Conservation (phyloP, 2,329 filamentous ascomycete genomes). For the Colletotrichum tamarilloi region DNA sequence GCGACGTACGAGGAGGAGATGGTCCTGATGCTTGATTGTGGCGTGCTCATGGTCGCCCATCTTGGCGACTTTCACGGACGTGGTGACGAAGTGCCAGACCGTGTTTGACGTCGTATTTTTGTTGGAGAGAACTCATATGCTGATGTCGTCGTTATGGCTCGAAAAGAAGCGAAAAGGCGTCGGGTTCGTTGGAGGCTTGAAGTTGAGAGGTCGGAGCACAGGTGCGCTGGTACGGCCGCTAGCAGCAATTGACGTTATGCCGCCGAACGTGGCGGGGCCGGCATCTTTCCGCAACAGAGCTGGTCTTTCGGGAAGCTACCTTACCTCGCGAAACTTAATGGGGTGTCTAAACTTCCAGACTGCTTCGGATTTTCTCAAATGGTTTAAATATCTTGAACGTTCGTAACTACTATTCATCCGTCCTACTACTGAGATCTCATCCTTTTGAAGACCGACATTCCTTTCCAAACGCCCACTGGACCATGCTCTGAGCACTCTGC, state of each 20-base stretch:
- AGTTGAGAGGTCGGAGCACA: slow-evolving; percentile 25
- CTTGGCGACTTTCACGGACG: slow-evolving; percentile 33
- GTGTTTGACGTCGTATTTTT: neutral
- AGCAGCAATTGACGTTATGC: slow-evolving; percentile 26
- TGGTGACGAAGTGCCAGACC: neutral
- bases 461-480: neutral
- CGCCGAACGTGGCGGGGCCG: slow-evolving; percentile 25
- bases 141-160: slow-evolving; percentile 17
- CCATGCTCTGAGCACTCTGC: neutral
- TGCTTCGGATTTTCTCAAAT: neutral
- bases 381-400: too few species aligned
- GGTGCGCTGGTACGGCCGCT: slow-evolving; percentile 19
- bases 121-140: neutral
- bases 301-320: neutral
- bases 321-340: neutral
- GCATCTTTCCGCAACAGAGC: slow-evolving; percentile 1
- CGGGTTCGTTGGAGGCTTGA: neutral
- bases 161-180: neutral
- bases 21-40: slow-evolving; percentile 79
- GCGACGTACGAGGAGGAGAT: slow-evolving; percentile 74
- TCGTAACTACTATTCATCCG: neutral
- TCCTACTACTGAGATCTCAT: neutral
- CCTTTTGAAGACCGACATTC: neutral
- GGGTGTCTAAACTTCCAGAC: too few species aligned
- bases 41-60: slow-evolving; percentile 73